phyloP scores from a whole-genome alignment of 306 rosid genomes.

The Malus orientalis region DNA sequence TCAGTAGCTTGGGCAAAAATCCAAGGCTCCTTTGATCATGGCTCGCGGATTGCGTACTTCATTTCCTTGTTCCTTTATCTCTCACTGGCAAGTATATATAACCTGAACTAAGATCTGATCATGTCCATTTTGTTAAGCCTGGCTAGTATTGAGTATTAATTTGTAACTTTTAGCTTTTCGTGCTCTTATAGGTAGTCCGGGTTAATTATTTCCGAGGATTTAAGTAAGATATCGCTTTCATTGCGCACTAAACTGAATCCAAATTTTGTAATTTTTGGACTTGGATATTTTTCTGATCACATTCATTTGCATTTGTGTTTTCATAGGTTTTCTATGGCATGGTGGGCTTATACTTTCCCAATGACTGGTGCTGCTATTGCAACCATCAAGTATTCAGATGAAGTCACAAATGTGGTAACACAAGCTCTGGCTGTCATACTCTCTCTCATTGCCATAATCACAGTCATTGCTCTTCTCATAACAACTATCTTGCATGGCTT shows the following conservation, averaged over 20 bases:
- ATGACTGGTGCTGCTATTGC: conserved; percentile 98
- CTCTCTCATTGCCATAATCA: conserved; percentile 37
- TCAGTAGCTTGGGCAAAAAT: conserved; percentile 86
- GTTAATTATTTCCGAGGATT: conserved; percentile 72
- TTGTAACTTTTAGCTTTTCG: neutral
- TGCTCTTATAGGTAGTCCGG: conserved; percentile 63
- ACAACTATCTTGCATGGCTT: conserved; percentile 67
- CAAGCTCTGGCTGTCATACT: conserved; percentile 46
- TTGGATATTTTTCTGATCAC: neutral
- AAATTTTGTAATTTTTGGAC: neutral
- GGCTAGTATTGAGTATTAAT: neutral
- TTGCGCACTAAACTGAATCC: neutral
- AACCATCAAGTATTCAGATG: conserved; percentile 60
- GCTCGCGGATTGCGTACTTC: conserved; percentile 65
- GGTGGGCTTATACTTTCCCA: conserved; percentile 99
- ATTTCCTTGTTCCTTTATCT: conserved; percentile 78
- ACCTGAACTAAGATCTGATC: no score
- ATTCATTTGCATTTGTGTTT: conserved; percentile 17
- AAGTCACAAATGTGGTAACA: conserved; percentile 47
- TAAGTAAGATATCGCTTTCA: conserved; percentile 36
- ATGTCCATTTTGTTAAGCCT: no score
- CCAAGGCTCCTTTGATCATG: conserved; percentile 72
- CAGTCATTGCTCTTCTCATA: conserved; percentile 41
- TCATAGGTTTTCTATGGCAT: conserved; percentile 72
- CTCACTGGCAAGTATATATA: conserved; percentile 58